Evolutionary conservation across 345 rosid species (phyloP), one percentile per base, ranked within the genome.

Genomic region (Toxicodendron radicans): DNA sequence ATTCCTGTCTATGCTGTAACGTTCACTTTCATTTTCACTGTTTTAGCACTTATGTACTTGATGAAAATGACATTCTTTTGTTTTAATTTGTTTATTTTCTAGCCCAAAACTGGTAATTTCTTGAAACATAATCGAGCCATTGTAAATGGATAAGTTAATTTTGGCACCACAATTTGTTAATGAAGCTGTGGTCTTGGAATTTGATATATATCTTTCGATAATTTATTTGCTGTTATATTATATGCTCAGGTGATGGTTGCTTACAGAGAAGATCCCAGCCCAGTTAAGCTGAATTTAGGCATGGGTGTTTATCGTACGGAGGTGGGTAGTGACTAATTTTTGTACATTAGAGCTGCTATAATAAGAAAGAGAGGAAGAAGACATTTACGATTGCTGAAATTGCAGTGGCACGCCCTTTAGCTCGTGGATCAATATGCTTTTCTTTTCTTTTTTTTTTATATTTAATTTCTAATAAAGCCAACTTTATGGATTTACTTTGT

Each of bases 231-330:
- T 74, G 60, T 71, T 23, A 18, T 59, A 57, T 73, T 59, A 67
- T 7, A 24, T 20, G 14, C 68, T 68, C 51, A 87, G 93, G 84
- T 78, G 68, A 79, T 85, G 72, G 76, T 64, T 32, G 89, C 93
- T 20, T 89, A 78, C 76, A 84, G 75, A 74, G 80, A 83, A 72
- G 93, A 89, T 24, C 83, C 91, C 68, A 81, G 84, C 75, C 89
- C 89, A 13, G 51, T 79, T 30, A 89, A 89, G 86, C 85, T 89
- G 46, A 86, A 89, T 79, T 66, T 89, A 80, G 91, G 93, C 9
- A 69, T 87, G 12, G 90, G 91, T 43, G 93, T 89, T 74, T 89
- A 89, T 68, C 79, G 90, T 68, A 84, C 91, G 0, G 91, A 89
- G 87, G 93, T 89, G 71, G 33, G 70, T 18, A 51, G 1, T 51